These are phyloP conservation scores for Lachancea mirantina DNA, from an alignment of 805 yeast species.

Conservation along the genomic window DNA sequence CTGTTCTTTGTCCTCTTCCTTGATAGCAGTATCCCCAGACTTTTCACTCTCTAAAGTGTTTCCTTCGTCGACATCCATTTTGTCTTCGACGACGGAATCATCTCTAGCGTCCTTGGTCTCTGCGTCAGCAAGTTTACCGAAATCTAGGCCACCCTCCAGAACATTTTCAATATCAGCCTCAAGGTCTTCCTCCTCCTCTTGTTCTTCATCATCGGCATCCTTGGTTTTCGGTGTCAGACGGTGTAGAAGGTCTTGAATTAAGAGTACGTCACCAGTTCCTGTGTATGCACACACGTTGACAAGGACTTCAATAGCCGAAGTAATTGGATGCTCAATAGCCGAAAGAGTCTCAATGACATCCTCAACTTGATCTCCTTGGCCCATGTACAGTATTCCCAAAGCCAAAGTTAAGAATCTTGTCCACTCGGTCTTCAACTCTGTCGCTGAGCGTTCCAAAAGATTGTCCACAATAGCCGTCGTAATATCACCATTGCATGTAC, in stretches of 20 bases:
- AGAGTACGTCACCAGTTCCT: constrained; percentile 95
- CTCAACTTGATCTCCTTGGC: constrained; percentile 87
- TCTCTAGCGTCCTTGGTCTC: constrained; percentile 39
- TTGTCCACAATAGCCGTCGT: constrained; percentile 89
- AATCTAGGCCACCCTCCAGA: constrained; percentile 25
- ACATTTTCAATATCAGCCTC: constrained; percentile 32
- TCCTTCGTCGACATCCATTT: constrained; percentile 28
- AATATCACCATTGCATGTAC: constrained; percentile 91
- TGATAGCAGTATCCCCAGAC: constrained; percentile 28
- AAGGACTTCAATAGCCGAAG: constrained; percentile 79
- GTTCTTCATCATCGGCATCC: constrained; percentile 48
- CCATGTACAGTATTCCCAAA: constrained; percentile 83
- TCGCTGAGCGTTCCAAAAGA: constrained; percentile 72
- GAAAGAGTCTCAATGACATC: constrained; percentile 90
- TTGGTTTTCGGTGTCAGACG: constrained; percentile 71
- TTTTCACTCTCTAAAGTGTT: constrained; percentile 19
- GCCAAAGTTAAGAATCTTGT: constrained; percentile 87
- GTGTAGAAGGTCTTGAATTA: constrained; percentile 84
- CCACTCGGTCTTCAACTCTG: constrained; percentile 79
- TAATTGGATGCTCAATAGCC: constrained; percentile 93
- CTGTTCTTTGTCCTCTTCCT: constrained; percentile 24
- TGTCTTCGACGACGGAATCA: constrained; percentile 38
- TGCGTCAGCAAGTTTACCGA: constrained; percentile 21
- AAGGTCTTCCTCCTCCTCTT: constrained; percentile 51
- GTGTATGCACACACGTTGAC: constrained; percentile 92